These are phyloP conservation scores for Ustilago vetiveriae DNA, from an alignment of 1,284 basidiomycete species.

Conservation along the genomic window DNA sequence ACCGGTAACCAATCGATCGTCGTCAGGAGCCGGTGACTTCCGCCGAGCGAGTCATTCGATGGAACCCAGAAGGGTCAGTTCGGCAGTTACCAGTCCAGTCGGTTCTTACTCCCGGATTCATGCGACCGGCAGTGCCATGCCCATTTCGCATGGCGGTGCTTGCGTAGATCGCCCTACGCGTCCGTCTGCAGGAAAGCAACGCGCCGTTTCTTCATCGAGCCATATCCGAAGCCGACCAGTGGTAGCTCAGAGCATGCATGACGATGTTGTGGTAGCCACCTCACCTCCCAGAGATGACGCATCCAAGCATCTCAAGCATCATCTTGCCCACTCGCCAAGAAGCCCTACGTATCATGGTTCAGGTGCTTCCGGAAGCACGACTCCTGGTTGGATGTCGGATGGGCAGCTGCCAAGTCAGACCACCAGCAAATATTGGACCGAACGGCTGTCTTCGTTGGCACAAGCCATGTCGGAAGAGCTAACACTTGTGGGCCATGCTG, in stretches of 20 bases:
- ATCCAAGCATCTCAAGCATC: constrained; percentile 22
- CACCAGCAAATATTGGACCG: constrained; percentile 38
- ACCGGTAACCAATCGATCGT: constrained; percentile 1
- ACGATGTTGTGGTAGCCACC: constrained; percentile 27
- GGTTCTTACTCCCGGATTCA: constrained; percentile 20
- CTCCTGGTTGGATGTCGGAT: constrained; percentile 34
- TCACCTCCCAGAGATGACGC: constrained; percentile 36
- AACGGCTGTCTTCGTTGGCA: constrained; percentile 32
- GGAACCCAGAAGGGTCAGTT: constrained; percentile 8
- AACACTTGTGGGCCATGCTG: constrained; percentile 19
- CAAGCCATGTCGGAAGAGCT: constrained; percentile 41
- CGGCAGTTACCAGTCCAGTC: constrained; percentile 27
- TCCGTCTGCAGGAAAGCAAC: constrained; percentile 19
- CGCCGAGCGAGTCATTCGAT: constrained; percentile 31
- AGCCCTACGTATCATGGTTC: constrained; percentile 1
- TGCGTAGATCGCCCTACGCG: constrained; percentile 6
- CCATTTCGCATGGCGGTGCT: not conserved
- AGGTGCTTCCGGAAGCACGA: constrained; percentile 16
- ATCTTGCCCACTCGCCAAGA: constrained; percentile 22
- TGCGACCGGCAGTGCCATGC: constrained; percentile 1
- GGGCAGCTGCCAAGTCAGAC: constrained; percentile 12
- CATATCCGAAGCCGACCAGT: constrained; percentile 14
- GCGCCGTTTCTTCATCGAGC: constrained; percentile 27
- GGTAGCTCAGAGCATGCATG: constrained; percentile 22
- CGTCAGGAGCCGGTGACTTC: not conserved